phyloP scores from a whole-genome alignment of 2,329 filamentous ascomycete species.

The Colletotrichum abscissum region DNA sequence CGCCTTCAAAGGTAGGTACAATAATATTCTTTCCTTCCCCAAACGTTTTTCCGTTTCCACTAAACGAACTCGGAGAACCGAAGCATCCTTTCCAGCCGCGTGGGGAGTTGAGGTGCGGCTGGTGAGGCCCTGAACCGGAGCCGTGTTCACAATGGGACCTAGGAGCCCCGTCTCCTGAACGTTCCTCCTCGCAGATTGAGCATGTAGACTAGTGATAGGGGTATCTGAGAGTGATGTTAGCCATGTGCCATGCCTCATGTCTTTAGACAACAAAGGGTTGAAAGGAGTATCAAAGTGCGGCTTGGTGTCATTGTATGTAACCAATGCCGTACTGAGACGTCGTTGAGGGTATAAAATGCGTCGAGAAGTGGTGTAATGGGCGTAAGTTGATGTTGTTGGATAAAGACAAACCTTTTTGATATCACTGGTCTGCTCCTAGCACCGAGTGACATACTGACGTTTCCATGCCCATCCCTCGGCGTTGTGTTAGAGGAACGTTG shows the following conservation, averaged over 20 bases:
- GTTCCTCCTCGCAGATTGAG: too few species aligned
- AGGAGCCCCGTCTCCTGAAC: accelerated
- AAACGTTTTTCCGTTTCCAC: neutral
- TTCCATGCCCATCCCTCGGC: too few species aligned
- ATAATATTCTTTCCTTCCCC: neutral
- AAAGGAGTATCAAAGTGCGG: constrained; percentile 3
- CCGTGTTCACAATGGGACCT: neutral
- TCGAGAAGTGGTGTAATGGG: constrained; percentile 18
- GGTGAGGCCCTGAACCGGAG: neutral
- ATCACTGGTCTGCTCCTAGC: neutral
- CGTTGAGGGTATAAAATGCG: constrained; percentile 36
- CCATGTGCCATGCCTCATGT: neutral
- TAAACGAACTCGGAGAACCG: too few species aligned
- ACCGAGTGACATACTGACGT: neutral
- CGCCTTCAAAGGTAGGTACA: constrained; percentile 1
- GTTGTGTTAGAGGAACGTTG: neutral
- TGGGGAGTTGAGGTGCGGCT: neutral
- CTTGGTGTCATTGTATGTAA: constrained; percentile 46
- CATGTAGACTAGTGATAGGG: neutral
- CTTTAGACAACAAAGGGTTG: neutral
- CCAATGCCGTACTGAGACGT: constrained; percentile 56
- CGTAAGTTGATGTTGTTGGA: too few species aligned
- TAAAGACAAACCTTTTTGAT: constrained; percentile 1
- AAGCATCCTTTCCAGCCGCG: neutral
- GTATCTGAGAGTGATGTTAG: constrained; percentile 3